Percentiles rank a stretch among this genome's conserved stretches.
phyloP scores from a whole-genome alignment of 2,329 filamentous ascomycete species.

The Aspergillus amoenus region DNA sequence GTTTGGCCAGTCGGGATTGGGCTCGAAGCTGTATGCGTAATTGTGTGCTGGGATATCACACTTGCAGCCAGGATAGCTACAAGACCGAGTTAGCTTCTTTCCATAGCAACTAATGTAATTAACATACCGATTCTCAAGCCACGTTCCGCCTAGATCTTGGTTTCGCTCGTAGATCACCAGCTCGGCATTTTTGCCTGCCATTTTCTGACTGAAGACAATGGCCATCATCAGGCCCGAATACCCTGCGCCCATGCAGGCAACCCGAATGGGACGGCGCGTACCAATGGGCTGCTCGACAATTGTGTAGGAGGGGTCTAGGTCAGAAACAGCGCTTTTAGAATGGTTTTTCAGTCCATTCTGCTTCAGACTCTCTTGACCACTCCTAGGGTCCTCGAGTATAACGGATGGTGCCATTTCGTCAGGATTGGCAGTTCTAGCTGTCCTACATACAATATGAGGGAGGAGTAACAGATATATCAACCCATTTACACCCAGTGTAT shows the following conservation, averaged over 20 bases:
- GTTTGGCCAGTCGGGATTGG: slow-evolving; percentile 44
- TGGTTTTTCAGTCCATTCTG: too few relatives aligned
- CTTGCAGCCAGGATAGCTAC: slow-evolving; percentile 32
- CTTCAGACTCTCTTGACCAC: too few relatives aligned
- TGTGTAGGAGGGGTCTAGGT: background rate
- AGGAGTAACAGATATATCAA: too few relatives aligned
- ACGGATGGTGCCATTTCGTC: too few relatives aligned
- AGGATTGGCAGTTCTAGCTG: too few relatives aligned
- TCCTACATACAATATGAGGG: too few relatives aligned
- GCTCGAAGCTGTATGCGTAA: slow-evolving; percentile 45
- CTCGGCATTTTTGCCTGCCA: slow-evolving; percentile 16
- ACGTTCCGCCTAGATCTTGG: slow-evolving; percentile 31
- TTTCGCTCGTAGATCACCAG: slow-evolving; percentile 30
- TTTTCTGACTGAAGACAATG: slow-evolving; percentile 25
- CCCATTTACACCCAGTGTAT: too few relatives aligned
- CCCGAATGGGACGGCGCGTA: slow-evolving; percentile 10
- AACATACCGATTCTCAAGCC: slow-evolving; percentile 30
- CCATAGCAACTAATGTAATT: too few relatives aligned
- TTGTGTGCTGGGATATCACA: slow-evolving; percentile 27
- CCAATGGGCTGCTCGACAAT: slow-evolving; percentile 10
- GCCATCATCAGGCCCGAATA: slow-evolving; percentile 19
- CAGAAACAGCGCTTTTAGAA: too few relatives aligned
- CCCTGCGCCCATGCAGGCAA: slow-evolving; percentile 18
- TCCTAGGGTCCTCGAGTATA: too few relatives aligned
- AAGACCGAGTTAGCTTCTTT: too few relatives aligned